A percentile compares a stretch with the other conserved stretches of the same genome.
Conservation (phyloP, 306 rosid genomes). For the Arachis hypogaea region DNA sequence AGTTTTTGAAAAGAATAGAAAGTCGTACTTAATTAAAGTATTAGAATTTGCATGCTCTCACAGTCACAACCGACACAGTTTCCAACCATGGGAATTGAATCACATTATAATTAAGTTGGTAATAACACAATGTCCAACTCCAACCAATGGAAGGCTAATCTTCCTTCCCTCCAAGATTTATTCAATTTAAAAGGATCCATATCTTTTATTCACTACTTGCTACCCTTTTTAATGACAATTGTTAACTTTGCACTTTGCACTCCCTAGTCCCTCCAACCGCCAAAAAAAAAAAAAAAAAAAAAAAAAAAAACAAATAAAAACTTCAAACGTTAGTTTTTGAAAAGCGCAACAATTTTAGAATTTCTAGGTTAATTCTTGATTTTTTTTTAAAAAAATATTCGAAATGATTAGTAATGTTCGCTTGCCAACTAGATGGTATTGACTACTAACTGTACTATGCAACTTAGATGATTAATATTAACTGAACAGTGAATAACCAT, state of each 20-base stretch:
- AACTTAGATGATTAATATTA: too few relatives aligned
- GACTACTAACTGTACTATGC: too few relatives aligned
- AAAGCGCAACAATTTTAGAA: too few relatives aligned
- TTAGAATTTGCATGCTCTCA: background rate
- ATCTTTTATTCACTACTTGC: constrained; percentile 46
- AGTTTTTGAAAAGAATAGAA: background rate
- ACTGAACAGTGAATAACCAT: background rate
- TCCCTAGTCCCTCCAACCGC: background rate
- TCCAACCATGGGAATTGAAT: background rate
- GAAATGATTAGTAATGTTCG: too few relatives aligned
- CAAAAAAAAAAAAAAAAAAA: too few relatives aligned
- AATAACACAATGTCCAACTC: background rate
- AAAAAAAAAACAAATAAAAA: too few relatives aligned
- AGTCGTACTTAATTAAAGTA: background rate
- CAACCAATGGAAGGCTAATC: constrained; percentile 11
- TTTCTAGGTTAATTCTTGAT: too few relatives aligned
- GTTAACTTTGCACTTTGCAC: background rate
- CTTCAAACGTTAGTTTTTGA: too few relatives aligned
- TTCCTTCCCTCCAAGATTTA: constrained; percentile 58
- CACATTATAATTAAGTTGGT: background rate
- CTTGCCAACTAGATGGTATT: too few relatives aligned
- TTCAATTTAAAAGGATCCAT: constrained; percentile 42
- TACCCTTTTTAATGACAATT: constrained; percentile 31
- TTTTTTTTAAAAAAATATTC: too few relatives aligned
- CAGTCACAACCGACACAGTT: background rate